These are phyloP conservation scores for Juncus effusus DNA, from an alignment of 176 grass and related monocot genomes.

Conservation along the genomic window DNA sequence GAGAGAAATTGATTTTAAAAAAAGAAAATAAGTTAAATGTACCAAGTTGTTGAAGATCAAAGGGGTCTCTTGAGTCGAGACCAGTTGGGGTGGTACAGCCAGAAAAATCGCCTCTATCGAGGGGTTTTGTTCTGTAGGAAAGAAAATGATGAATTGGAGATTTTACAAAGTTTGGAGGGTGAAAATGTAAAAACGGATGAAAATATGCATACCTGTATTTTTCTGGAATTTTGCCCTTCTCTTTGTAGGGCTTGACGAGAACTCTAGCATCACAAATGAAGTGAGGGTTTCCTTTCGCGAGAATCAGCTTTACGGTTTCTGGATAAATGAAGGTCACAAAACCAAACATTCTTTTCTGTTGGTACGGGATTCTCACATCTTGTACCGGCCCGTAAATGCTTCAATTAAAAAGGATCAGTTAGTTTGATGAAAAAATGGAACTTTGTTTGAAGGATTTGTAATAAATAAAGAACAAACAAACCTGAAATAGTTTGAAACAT, in stretches of 20 bases:
- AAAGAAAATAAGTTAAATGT: background rate
- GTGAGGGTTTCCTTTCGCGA: slow-evolving; percentile 91
- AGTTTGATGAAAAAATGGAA: background rate
- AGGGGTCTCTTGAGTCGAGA: slow-evolving; percentile 52
- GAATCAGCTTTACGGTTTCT: slow-evolving; percentile 87
- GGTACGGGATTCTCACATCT: slow-evolving; percentile 93
- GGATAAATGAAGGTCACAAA: slow-evolving; percentile 98
- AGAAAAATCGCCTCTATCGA: slow-evolving; percentile 59
- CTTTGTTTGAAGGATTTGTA: background rate
- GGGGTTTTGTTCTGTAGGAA: slow-evolving; percentile 56
- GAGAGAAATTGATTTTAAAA: background rate
- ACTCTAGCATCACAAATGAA: slow-evolving; percentile 92
- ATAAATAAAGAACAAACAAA: background rate
- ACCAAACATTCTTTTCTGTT: slow-evolving; percentile 99
- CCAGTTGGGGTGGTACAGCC: slow-evolving; percentile 56
- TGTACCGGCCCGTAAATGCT: slow-evolving; percentile 98
- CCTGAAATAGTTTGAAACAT: slow-evolving; percentile 99
- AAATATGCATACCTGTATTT: slow-evolving; percentile 57
- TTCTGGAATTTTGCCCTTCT: slow-evolving; percentile 95
- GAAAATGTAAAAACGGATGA: slow-evolving; percentile 12
- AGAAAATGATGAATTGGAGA: background rate
- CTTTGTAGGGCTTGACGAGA: slow-evolving; percentile 92
- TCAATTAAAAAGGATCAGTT: slow-evolving; percentile 15
- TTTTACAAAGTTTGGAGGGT: background rate
- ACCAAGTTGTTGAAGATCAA: slow-evolving; percentile 86